These are phyloP conservation scores for Clitopilus hobsonii DNA, from an alignment of 768 basidiomycete genomes.

Conservation along the genomic window DNA sequence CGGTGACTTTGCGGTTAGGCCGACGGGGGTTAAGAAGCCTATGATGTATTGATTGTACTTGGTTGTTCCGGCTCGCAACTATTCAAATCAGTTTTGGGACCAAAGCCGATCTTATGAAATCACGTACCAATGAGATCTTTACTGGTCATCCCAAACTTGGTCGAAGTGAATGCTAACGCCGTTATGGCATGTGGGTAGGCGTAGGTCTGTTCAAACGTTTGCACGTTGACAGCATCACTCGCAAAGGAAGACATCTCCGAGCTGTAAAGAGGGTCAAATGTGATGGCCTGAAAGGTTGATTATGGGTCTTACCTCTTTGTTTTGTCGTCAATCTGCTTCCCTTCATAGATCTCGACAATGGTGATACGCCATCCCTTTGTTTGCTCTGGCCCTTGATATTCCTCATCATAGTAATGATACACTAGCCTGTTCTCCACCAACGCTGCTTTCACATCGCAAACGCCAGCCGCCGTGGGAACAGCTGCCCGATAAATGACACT, in stretches of 20 bases:
- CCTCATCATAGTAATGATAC: slow-evolving; percentile 77
- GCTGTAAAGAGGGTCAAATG: slow-evolving; percentile 4
- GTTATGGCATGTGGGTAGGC: slow-evolving; percentile 65
- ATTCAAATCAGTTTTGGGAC: background rate
- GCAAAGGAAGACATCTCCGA: slow-evolving; percentile 18
- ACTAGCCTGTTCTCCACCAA: slow-evolving; percentile 92
- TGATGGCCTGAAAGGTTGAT: background rate
- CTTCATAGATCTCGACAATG: slow-evolving; percentile 89
- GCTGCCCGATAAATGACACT: slow-evolving; percentile 63
- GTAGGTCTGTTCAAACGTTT: slow-evolving; percentile 65
- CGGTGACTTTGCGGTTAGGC: slow-evolving; percentile 69
- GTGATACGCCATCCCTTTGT: slow-evolving; percentile 72
- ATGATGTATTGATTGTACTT: slow-evolving; percentile 71
- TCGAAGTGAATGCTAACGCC: slow-evolving; percentile 70
- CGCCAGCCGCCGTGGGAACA: slow-evolving; percentile 37
- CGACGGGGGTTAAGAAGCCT: slow-evolving; percentile 79
- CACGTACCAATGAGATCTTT: slow-evolving; percentile 81
- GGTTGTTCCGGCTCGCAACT: slow-evolving; percentile 78
- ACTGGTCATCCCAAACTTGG: slow-evolving; percentile 82
- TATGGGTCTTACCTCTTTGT: slow-evolving; percentile 53
- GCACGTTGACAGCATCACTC: slow-evolving; percentile 25
- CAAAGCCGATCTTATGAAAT: background rate
- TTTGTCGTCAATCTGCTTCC: slow-evolving; percentile 59
- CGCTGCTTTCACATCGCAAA: slow-evolving; percentile 63
- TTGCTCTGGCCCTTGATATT: slow-evolving; percentile 36